phyloP scores from a whole-genome alignment of 768 basidiomycete species.

The Gymnopilus dilepis region DNA sequence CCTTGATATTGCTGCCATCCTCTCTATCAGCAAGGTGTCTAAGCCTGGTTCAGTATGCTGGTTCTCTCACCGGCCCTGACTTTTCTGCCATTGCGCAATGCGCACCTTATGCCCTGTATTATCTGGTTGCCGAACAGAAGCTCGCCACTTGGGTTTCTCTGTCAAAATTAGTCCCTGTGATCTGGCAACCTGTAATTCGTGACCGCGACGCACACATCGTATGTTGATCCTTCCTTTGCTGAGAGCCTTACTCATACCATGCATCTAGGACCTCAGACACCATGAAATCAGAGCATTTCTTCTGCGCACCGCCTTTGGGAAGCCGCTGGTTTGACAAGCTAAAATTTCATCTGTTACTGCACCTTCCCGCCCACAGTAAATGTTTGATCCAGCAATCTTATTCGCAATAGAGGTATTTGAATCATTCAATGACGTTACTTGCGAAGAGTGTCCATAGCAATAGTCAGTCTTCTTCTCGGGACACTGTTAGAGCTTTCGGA shows the following conservation, averaged over 20 bases:
- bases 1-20: too few species aligned
- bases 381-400: conserved; percentile 45
- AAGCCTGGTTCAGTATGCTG: too few species aligned
- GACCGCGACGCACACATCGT: conserved; percentile 41
- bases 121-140: conserved; percentile 32
- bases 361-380: conserved; percentile 41
- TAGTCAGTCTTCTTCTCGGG: conserved; percentile 36
- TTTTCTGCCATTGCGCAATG: too few species aligned
- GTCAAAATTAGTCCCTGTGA: conserved; percentile 36
- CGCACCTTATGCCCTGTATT: conserved; percentile 21
- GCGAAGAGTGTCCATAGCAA: conserved; percentile 39
- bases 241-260: background rate
- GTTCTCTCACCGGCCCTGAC: too few species aligned
- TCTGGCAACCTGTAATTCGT: conserved; percentile 46
- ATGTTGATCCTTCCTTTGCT: conserved; percentile 4
- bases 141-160: conserved; percentile 40
- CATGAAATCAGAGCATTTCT: conserved; percentile 43
- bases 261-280: conserved; percentile 26
- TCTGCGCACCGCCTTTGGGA: conserved; percentile 32
- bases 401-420: conserved; percentile 51
- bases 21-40: too few species aligned
- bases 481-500: conserved; percentile 33
- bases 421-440: conserved; percentile 44
- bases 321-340: conserved; percentile 46
- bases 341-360: conserved; percentile 48